These are phyloP conservation scores for Carex scoparia DNA, from an alignment of 176 grass and related monocot species.

Conservation along the genomic window DNA sequence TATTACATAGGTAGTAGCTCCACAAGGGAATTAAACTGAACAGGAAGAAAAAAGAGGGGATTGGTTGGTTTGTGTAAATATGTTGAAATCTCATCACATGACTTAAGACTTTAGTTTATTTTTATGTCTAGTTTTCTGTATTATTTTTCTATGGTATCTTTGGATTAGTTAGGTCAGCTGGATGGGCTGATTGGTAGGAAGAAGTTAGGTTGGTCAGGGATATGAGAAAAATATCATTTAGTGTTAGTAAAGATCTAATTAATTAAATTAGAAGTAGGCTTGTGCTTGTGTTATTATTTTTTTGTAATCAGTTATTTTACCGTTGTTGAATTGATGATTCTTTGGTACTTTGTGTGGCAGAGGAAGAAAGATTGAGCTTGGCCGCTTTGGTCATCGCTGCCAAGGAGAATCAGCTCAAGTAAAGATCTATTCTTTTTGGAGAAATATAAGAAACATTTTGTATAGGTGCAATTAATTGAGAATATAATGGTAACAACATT, in stretches of 20 bases:
- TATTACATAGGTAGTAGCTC: background rate
- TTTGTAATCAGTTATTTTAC: conserved; percentile 11
- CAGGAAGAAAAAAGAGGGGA: background rate
- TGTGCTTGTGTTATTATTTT: background rate
- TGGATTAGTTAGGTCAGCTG: conserved; percentile 20
- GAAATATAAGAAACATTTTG: background rate
- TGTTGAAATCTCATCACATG: background rate
- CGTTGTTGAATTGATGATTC: conserved; percentile 9
- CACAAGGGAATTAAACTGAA: conserved; percentile 21
- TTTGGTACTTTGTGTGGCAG: conserved; percentile 13
- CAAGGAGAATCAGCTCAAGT: background rate
- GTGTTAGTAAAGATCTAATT: conserved; percentile 15
- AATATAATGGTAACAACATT: background rate
- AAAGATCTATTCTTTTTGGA: background rate
- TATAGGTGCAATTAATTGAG: background rate
- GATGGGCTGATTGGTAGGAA: conserved; percentile 26
- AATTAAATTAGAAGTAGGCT: background rate
- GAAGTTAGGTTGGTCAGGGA: conserved; percentile 23
- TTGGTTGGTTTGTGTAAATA: conserved; percentile 17
- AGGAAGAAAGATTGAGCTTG: background rate
- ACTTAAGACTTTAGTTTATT: background rate
- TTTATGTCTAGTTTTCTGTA: background rate
- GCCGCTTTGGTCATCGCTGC: background rate
- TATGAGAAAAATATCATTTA: conserved; percentile 11
- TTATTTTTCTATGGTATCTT: background rate